Conservation (phyloP, 352 stramenopile species). For the Phytophthora lateralis region DNA sequence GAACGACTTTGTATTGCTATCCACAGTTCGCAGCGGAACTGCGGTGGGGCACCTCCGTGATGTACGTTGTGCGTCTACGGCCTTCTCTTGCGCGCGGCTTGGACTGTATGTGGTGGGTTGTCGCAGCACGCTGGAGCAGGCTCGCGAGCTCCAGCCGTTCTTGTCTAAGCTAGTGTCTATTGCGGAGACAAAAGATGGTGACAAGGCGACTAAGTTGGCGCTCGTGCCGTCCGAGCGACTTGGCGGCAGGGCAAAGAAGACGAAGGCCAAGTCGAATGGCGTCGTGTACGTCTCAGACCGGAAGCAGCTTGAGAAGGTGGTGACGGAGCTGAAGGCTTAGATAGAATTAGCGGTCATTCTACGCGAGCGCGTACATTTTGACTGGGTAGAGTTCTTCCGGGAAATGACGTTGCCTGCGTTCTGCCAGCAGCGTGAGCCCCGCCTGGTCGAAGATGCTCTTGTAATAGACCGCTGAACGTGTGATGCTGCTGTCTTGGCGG, state of each 20-base stretch:
- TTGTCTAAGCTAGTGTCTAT: slow-evolving; percentile 41
- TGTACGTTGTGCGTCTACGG: slow-evolving; percentile 91
- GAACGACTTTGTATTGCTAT: slow-evolving; percentile 96
- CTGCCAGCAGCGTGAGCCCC: slow-evolving; percentile 84
- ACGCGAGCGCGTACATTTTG: slow-evolving; percentile 92
- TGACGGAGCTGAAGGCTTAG: slow-evolving; percentile 26
- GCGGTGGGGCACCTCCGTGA: slow-evolving; percentile 92
- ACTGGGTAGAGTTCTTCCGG: slow-evolving; percentile 95
- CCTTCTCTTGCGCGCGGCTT: slow-evolving; percentile 91
- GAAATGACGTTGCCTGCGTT: slow-evolving; percentile 92
- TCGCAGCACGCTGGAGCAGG: slow-evolving; percentile 67
- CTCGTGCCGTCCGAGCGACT: slow-evolving; percentile 44
- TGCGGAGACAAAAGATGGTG: slow-evolving; percentile 19
- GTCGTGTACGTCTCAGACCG: slow-evolving; percentile 34
- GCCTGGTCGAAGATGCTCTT: slow-evolving; percentile 93
- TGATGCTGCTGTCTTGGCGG: slow-evolving; percentile 94
- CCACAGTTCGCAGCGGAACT: slow-evolving; percentile 89
- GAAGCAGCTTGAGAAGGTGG: slow-evolving; percentile 37
- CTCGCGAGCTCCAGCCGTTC: slow-evolving; percentile 73
- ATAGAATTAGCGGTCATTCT: slow-evolving; percentile 15
- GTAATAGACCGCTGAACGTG: slow-evolving; percentile 89
- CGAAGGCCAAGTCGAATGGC: slow-evolving; percentile 14
- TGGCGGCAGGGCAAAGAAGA: slow-evolving; percentile 28
- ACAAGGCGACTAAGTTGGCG: slow-evolving; percentile 41
- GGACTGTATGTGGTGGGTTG: slow-evolving; percentile 95